Evolutionary conservation across 2,329 filamentous ascomycete species (phyloP), one percentile per base, ranked within the genome.

Genomic region (Penicillium sp.): DNA sequence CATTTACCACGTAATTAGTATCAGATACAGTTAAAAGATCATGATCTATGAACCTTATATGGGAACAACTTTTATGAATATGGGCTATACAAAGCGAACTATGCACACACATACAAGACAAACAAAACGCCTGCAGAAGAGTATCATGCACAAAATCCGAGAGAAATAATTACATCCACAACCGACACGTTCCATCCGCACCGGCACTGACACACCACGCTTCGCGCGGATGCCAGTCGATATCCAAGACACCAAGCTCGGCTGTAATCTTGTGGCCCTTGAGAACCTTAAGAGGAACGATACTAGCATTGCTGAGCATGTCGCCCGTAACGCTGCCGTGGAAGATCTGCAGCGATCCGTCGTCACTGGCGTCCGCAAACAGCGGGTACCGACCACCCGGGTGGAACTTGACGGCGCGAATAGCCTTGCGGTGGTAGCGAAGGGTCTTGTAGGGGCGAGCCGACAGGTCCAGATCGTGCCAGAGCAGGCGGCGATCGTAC

Each of bases 391-490:
- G 80, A n/a, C 79, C 79, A 54, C 85, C 84, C 51, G 86, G 85
- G 74, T 99, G 95, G 74, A 89, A 99, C 62, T 84, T 86, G 49
- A 96, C 94, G 11, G 87, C 85, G 43, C 95, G 84, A 65, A 99
- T 95, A 41, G 94, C 94, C 73, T 95, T 89, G 55, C 84, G 77
- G 76, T 99, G 94, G 78, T 97, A 99, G 45, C 94, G 84, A 75
- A 99, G 86, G 1, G 92, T 97, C 79, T 96, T 96, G 79, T 95
- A 97, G 0, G 94, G 94, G 44, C 90, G 85, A 57, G 83, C 86
- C 0, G 90, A 94, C 31, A 99, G 83, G 62, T 99, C 94, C 48
- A 97, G 81, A 74, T 99, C 94, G 75, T 97, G 94, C 94, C 94
- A 99, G 28, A 99, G 80, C 2, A 99, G 80, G 42, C 92, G 86